These are phyloP conservation scores for Coemansia sp. DNA, from an alignment of 371 early-diverging fungal species.

Conservation along the genomic window DNA sequence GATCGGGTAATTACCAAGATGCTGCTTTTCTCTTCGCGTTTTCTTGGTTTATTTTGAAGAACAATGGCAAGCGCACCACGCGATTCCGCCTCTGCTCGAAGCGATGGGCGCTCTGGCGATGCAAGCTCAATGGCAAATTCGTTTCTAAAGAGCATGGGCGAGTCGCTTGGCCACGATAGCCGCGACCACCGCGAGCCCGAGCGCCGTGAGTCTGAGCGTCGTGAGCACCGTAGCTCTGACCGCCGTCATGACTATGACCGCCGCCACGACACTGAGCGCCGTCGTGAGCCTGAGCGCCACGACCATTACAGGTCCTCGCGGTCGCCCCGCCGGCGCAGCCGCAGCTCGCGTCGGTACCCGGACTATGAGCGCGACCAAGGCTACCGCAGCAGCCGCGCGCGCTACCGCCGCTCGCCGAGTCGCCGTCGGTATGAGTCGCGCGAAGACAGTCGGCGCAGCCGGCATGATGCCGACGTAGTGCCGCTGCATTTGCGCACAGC, in stretches of 20 bases:
- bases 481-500: slow-evolving; percentile 79
- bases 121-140: slow-evolving; percentile 28
- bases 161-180: slow-evolving; percentile 8
- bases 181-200: slow-evolving; percentile 5
- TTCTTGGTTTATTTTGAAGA: too few relatives aligned
- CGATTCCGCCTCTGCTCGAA: too few relatives aligned
- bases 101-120: too few relatives aligned
- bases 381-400: slow-evolving; percentile 16
- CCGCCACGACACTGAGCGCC: neutral
- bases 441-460: slow-evolving; percentile 23
- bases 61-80: too few relatives aligned
- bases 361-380: slow-evolving; percentile 11
- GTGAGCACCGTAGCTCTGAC: neutral
- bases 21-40: too few relatives aligned
- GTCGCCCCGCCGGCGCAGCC: slow-evolving; percentile 21
- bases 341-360: slow-evolving; percentile 14
- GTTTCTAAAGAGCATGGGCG: slow-evolving; percentile 41
- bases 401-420: slow-evolving; percentile 32
- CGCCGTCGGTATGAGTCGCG: slow-evolving; percentile 23
- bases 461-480: slow-evolving; percentile 52
- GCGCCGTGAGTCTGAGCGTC: neutral
- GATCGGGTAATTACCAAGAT: neutral
- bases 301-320: slow-evolving; percentile 1
- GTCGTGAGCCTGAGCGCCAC: neutral
- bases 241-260: too few relatives aligned